Conservation (phyloP, 495 filamentous ascomycete genomes). For the Letharia lupina region DNA sequence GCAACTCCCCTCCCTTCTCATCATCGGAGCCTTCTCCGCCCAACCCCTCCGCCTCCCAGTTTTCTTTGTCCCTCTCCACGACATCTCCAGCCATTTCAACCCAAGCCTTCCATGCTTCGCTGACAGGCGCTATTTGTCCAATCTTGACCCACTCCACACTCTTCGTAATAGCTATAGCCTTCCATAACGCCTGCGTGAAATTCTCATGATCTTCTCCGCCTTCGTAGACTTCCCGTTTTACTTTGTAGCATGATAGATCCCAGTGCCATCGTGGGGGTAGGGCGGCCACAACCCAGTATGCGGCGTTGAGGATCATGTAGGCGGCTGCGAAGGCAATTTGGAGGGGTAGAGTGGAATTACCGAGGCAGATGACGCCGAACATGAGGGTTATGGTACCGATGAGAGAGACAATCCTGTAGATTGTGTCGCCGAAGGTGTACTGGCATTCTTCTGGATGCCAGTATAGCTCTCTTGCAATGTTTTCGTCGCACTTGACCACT, state of each 20-base stretch:
- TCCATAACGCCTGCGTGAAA: conserved; percentile 40
- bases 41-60: not conserved
- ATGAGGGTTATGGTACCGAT: conserved; percentile 40
- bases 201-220: conserved; percentile 26
- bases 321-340: conserved; percentile 37
- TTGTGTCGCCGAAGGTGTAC: conserved; percentile 30
- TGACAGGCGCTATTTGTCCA: conserved; percentile 33
- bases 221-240: conserved; percentile 27
- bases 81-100: conserved; percentile 27
- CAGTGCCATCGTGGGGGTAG: conserved; percentile 34
- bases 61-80: conserved; percentile 4
- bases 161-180: conserved; percentile 35
- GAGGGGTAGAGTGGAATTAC: conserved; percentile 33
- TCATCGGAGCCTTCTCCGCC: conserved; percentile 3
- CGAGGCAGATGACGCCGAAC: conserved; percentile 40
- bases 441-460: conserved; percentile 42
- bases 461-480: conserved; percentile 58
- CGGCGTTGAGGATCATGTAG: conserved; percentile 38
- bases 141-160: conserved; percentile 32
- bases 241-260: conserved; percentile 33
- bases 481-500: conserved; percentile 52
- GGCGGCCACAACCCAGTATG: conserved; percentile 40
- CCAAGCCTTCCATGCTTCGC: conserved; percentile 34
- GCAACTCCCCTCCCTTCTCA: conserved; percentile 11
- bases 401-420: conserved; percentile 36